Evolutionary conservation across 441 rosid genomes (phyloP).

Genomic region (Populus tomentosa): DNA sequence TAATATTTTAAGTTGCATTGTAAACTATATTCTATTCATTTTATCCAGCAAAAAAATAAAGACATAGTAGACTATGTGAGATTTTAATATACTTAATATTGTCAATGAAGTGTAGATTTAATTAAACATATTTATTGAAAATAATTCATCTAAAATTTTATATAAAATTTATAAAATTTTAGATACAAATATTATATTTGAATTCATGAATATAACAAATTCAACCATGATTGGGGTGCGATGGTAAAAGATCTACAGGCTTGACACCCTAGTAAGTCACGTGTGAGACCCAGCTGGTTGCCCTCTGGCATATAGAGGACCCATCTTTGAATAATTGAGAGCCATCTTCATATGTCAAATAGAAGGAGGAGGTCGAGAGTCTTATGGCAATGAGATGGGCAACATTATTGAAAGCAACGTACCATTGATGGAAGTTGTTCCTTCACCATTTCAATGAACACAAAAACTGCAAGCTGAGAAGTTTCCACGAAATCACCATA

Average conservation of each 20-base stretch:
- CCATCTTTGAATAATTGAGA: background rate
- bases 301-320: too few relatives aligned
- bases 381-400: background rate
- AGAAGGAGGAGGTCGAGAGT: too few relatives aligned
- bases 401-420: background rate
- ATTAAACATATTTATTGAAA: too few relatives aligned
- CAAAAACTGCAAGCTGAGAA: background rate
- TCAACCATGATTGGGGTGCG: too few relatives aligned
- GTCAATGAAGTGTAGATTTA: rapidly evolving
- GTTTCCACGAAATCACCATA: background rate
- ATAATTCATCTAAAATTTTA: too few relatives aligned
- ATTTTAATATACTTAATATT: too few relatives aligned
- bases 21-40: rapidly evolving
- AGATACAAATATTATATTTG: rapidly evolving
- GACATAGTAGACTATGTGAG: too few relatives aligned
- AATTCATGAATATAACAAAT: rapidly evolving
- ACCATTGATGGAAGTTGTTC: background rate
- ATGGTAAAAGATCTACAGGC: too few relatives aligned
- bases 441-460: background rate
- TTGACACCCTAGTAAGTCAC: too few relatives aligned
- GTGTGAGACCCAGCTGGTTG: too few relatives aligned
- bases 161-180: too few relatives aligned
- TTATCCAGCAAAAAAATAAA: rapidly evolving
- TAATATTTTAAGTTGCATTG: too few relatives aligned
- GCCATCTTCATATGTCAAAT: background rate